Base-by-base conservation (phyloP, 345 rosid species). In the Murraya koenigii region DNA sequence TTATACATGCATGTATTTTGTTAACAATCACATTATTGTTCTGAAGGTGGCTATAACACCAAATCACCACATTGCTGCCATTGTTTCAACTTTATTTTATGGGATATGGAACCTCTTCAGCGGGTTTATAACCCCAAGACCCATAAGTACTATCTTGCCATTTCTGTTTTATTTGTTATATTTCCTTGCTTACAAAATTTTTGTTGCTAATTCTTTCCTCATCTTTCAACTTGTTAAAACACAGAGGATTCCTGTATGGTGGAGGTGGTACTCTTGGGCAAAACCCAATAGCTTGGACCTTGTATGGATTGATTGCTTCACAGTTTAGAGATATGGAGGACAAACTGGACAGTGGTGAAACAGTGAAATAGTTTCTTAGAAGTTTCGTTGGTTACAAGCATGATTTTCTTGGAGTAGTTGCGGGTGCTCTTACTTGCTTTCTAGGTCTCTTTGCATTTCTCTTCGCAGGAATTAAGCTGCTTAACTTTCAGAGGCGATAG, bases 261-360 rank as follows among this genome's bases (percentile, higher is more conserved):
- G 87, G 88, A 84, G 83, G 71, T 88, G 90, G 89, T 88, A 82
- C 85, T 86, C 66, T 44, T 82, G 87, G 88, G 82, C 47, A 68
- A 77, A 77, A 79, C 69, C 88, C 87, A 1, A 72, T 86, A 22
- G 36, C 86, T 13, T 85, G 90, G 90, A 85, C 85, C 1, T 52
- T 88, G 22, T 84, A 88, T 32, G 90, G 89, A 26, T 33, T 88
- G 63, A 70, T 82, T 23, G 79, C 69, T 8, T 84, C 90, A 1
- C 88, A 86, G 22, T 85, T 28, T 36, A 86, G 87, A 44, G 86
- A 88, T 30, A 8, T 82, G 25, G 49, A 74, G 36, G 54, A 77
- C 5, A 1, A 0, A 2, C 74, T 85, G 6, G 83, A 85, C 0
- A 72, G 20, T 4, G 76, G 39, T 8, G 64, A 61, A 20, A 75